Evolutionary conservation across 768 basidiomycete genomes (phyloP).

Genomic region (Hemileccinum rubropunctum): DNA sequence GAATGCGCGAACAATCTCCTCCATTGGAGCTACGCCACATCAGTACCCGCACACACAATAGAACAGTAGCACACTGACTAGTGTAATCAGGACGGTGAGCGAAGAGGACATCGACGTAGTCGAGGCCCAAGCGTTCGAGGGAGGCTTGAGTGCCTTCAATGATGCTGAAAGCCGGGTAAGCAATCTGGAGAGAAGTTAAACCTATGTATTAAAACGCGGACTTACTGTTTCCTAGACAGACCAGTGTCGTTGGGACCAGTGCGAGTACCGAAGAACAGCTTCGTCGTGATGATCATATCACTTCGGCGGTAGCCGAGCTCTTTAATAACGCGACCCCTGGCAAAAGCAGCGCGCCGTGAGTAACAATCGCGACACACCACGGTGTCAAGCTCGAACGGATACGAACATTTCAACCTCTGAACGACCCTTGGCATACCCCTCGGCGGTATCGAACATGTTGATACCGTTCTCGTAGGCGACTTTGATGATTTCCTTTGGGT

Average conservation of each 20-base stretch:
- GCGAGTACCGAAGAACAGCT: conserved; percentile 55
- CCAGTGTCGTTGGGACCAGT: conserved; percentile 43
- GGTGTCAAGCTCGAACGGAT: no score
- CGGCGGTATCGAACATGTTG: conserved; percentile 50
- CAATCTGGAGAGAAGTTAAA: not conserved
- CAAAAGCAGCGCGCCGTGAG: not conserved
- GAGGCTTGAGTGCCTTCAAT: conserved; percentile 54
- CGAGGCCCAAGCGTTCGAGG: conserved; percentile 48
- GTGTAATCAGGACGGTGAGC: conserved; percentile 48
- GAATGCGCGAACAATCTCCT: conserved; percentile 60
- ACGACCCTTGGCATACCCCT: conserved; percentile 43
- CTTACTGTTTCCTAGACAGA: conserved; percentile 34
- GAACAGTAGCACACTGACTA: conserved; percentile 18
- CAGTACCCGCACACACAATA: not conserved
- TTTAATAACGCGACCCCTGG: conserved; percentile 51
- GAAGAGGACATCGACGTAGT: conserved; percentile 51
- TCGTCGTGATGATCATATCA: conserved; percentile 55
- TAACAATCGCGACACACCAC: not conserved
- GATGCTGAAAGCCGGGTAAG: conserved; percentile 32
- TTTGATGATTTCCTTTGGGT: conserved; percentile 48
- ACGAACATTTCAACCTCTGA: conserved; percentile 53
- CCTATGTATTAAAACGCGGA: not conserved
- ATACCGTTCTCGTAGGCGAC: conserved; percentile 51
- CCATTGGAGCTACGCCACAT: conserved; percentile 37
- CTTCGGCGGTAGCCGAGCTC: conserved; percentile 49